These are phyloP conservation scores for Mallotus japonicus DNA, from an alignment of 441 rosid species.

Conservation along the genomic window DNA sequence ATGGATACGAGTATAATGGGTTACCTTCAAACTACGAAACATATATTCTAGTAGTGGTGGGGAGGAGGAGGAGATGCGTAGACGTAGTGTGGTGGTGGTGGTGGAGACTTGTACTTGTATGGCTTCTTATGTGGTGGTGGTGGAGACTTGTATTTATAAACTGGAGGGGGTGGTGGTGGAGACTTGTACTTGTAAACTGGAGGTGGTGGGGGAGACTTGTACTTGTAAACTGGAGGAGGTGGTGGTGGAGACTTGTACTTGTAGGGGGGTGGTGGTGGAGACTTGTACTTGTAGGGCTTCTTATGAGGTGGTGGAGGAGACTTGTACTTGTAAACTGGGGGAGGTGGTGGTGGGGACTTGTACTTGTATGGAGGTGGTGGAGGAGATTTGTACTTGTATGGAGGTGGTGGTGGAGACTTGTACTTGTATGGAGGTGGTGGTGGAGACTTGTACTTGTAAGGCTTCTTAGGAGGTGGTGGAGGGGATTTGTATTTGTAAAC, in stretches of 20 bases:
- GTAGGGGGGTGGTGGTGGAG: neutral
- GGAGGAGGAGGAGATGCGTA: conserved; percentile 37
- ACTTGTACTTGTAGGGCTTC: conserved; percentile 12
- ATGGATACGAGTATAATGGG: neutral
- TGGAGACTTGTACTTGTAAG: conserved; percentile 26
- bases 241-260: conserved; percentile 4
- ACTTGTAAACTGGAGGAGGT: conserved; percentile 23
- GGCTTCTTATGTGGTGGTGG: conserved; percentile 17
- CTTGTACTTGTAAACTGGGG: conserved; percentile 14
- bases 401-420: conserved; percentile 9
- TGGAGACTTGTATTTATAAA: conserved; percentile 17
- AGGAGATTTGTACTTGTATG: neutral
- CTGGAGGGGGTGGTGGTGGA: conserved; percentile 22
- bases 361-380: conserved; percentile 20
- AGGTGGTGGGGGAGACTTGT: conserved; percentile 25
- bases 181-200: conserved; percentile 17
- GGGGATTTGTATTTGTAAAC: conserved; percentile 27
- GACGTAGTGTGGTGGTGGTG: conserved; percentile 27
- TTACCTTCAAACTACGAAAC: neutral
- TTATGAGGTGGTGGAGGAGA: conserved; percentile 25
- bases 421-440: conserved; percentile 5
- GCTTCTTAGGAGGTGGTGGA: conserved; percentile 22
- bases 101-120: conserved; percentile 12
- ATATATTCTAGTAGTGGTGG: conserved; percentile 22
- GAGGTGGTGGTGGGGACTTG: conserved; percentile 18